phyloP scores from a whole-genome alignment of 1,284 basidiomycete species.

The Melampsora larici-populina region DNA sequence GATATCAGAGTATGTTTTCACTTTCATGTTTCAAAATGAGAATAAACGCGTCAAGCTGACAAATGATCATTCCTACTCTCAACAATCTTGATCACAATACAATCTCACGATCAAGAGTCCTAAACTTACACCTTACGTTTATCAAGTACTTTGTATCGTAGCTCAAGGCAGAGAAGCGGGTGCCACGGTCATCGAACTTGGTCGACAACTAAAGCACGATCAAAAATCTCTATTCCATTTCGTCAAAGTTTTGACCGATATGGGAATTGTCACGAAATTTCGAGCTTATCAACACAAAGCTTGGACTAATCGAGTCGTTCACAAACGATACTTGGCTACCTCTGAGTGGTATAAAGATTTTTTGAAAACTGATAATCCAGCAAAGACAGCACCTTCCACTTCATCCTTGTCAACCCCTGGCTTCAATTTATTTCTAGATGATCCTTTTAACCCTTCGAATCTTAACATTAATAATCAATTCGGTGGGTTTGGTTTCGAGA shows the following conservation, averaged over 20 bases:
- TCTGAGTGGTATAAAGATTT: constrained; percentile 45
- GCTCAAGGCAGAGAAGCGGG: constrained; percentile 73
- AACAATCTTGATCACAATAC: neutral
- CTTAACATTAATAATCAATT: neutral
- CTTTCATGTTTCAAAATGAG: neutral
- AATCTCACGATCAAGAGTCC: constrained; percentile 60
- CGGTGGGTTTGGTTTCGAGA: neutral
- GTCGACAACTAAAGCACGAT: constrained; percentile 74
- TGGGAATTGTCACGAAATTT: constrained; percentile 62
- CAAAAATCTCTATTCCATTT: constrained; percentile 85
- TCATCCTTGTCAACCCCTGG: constrained; percentile 37
- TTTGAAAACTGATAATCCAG: constrained; percentile 31
- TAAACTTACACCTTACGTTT: constrained; percentile 76
- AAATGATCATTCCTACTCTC: neutral
- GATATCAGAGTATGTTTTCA: constrained; percentile 65
- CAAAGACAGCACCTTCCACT: constrained; percentile 45
- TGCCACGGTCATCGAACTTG: constrained; percentile 71
- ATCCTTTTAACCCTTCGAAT: constrained; percentile 11
- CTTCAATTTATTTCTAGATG: neutral
- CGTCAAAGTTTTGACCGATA: constrained; percentile 67
- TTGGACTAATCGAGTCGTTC: constrained; percentile 51
- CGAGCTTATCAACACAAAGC: constrained; percentile 46
- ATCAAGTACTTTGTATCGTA: constrained; percentile 78
- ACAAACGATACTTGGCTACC: constrained; percentile 49
- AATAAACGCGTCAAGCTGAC: neutral